These are phyloP conservation scores for Cenchrus americanus DNA, from an alignment of 176 grass and related monocot species.

Conservation along the genomic window DNA sequence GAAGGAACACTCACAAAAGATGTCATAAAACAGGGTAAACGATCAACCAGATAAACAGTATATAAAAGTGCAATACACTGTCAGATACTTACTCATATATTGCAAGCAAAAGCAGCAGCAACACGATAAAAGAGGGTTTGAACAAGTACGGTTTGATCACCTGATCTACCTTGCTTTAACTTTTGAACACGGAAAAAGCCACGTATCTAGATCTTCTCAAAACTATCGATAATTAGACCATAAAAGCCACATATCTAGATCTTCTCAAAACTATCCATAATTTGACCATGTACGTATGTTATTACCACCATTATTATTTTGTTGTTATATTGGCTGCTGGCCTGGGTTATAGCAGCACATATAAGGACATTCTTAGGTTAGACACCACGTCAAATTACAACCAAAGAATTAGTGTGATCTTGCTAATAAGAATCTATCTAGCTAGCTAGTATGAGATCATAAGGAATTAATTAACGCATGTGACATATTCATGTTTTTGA, in stretches of 20 bases:
- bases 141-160: constrained; percentile 47
- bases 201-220: not conserved
- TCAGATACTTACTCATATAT: constrained; percentile 21
- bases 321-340: not conserved
- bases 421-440: not conserved
- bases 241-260: too few species aligned
- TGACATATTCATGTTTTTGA: not conserved
- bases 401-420: not conserved
- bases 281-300: too few species aligned
- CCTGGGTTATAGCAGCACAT: not conserved
- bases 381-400: not conserved
- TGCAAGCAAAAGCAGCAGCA: constrained; percentile 44
- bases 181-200: constrained; percentile 30
- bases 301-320: not conserved
- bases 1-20: not conserved
- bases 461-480: not conserved
- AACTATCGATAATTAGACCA: not conserved
- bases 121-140: constrained; percentile 22
- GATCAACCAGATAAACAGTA: constrained; percentile 25
- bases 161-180: constrained; percentile 35
- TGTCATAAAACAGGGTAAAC: not conserved
- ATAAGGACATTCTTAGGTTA: not conserved
- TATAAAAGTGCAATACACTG: constrained; percentile 29
- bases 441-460: not conserved
- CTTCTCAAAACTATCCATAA: too few species aligned